These are phyloP conservation scores for Rhododendron ferrugineum DNA, from an alignment of 148 eudicot species.

Conservation along the genomic window DNA sequence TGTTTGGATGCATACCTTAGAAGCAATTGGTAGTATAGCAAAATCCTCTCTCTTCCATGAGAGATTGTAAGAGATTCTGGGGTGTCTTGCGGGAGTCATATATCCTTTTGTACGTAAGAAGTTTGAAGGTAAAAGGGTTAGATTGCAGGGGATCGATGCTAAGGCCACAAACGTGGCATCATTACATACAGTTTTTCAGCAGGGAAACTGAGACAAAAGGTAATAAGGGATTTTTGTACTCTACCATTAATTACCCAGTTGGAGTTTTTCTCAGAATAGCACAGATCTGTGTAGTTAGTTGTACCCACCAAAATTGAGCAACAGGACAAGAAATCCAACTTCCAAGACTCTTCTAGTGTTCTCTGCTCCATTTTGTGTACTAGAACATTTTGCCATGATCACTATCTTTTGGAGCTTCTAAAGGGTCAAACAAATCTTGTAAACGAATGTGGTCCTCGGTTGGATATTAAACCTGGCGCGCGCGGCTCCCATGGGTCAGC, in stretches of 20 bases:
- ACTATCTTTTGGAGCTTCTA: background rate
- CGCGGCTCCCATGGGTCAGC: background rate
- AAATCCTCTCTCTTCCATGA: background rate
- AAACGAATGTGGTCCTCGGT: background rate
- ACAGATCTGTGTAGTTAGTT: background rate
- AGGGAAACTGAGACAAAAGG: conserved; percentile 2
- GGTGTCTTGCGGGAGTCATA: background rate
- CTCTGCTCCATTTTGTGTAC: background rate
- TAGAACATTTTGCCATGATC: background rate
- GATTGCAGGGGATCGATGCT: background rate
- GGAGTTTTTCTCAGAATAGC: background rate
- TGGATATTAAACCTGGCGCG: background rate
- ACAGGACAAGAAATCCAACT: background rate
- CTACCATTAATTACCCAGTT: background rate
- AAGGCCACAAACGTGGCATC: conserved; percentile 1
- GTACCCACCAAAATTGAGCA: background rate
- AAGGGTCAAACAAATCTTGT: background rate
- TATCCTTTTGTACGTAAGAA: background rate
- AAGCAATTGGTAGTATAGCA: background rate
- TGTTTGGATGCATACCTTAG: background rate
- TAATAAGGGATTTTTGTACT: background rate
- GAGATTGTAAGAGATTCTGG: background rate
- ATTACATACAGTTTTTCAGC: background rate
- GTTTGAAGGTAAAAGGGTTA: background rate
- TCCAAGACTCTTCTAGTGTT: background rate